Evolutionary conservation across 2,329 filamentous ascomycete species (phyloP).

Genomic region (Westerdykella aurantiaca): DNA sequence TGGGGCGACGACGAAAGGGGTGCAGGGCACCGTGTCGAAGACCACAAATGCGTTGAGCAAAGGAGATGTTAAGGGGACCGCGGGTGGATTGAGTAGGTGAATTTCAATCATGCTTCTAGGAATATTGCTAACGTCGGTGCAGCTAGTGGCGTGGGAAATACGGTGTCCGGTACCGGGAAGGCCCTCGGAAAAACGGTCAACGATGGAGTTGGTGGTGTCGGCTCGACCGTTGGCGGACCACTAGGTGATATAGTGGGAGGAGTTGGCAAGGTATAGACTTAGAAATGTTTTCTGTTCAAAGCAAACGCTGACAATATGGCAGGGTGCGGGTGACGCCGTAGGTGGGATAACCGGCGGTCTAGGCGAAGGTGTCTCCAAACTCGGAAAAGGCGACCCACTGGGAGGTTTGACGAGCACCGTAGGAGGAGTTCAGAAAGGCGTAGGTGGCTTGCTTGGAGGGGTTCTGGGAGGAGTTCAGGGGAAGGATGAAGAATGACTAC

Average conservation of each 20-base stretch:
- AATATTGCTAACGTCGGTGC: constrained; percentile 7
- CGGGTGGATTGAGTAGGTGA: constrained; percentile 28
- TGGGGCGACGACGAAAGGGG: constrained; percentile 36
- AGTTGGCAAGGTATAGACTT: constrained; percentile 29
- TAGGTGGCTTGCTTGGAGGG: constrained; percentile 34
- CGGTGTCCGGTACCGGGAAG: constrained; percentile 31
- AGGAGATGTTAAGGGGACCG: constrained; percentile 38
- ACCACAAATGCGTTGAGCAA: constrained; percentile 41
- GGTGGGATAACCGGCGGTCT: constrained; percentile 39
- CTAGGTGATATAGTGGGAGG: constrained; percentile 40
- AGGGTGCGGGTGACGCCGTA: constrained; percentile 38
- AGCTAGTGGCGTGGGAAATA: constrained; percentile 35
- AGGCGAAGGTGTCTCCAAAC: constrained; percentile 42
- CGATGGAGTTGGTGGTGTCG: constrained; percentile 36
- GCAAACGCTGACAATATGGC: background rate
- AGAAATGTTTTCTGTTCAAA: constrained; percentile 1
- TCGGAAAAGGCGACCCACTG: constrained; percentile 42
- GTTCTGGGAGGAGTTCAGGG: constrained; percentile 22
- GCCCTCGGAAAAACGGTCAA: constrained; percentile 30
- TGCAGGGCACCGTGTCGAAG: constrained; percentile 41
- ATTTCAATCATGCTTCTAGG: constrained; percentile 8
- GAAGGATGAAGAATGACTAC: constrained; percentile 11
- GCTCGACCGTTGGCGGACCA: constrained; percentile 34
- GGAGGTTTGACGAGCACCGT: constrained; percentile 40
- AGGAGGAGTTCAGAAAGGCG: constrained; percentile 37